These are phyloP conservation scores for Lachnellula hyalina DNA, from an alignment of 2,329 filamentous ascomycete genomes.

Conservation along the genomic window DNA sequence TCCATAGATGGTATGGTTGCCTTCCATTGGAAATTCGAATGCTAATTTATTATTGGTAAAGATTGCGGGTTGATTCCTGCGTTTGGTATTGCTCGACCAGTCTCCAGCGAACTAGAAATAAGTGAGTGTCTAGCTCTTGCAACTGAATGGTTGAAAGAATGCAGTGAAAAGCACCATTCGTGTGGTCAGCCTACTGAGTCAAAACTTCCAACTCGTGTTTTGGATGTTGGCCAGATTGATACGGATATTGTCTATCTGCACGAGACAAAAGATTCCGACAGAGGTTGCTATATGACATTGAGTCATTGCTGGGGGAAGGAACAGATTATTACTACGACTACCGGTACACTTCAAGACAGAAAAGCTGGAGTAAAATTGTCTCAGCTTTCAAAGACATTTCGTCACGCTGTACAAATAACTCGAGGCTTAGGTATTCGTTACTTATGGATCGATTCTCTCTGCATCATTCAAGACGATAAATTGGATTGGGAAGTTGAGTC, in stretches of 20 bases:
- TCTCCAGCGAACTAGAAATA: not conserved
- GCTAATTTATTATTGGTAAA: not conserved
- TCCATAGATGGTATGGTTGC: not conserved
- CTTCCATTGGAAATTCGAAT: not conserved
- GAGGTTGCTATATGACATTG: not conserved
- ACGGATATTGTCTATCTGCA: not conserved
- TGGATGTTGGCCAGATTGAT: not conserved
- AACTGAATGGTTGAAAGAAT: not conserved
- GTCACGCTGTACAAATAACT: not conserved
- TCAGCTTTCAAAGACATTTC: slow-evolving; percentile 1
- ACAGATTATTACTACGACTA: slow-evolving; percentile 2
- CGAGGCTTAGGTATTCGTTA: slow-evolving; percentile 1
- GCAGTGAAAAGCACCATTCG: not conserved
- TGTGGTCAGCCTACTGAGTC: not conserved
- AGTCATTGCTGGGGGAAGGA: slow-evolving; percentile 3
- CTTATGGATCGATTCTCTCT: slow-evolving; percentile 2
- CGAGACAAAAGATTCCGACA: not conserved
- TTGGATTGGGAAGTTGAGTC: slow-evolving; percentile 1
- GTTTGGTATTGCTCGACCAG: not conserved
- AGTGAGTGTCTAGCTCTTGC: not conserved
- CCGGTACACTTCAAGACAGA: not conserved
- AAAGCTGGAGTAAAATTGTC: not conserved
- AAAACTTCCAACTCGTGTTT: not conserved
- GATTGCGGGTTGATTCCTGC: not conserved
- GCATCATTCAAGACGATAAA: slow-evolving; percentile 1